Evolutionary conservation across 2,329 filamentous ascomycete species (phyloP).

Genomic region (Hypoxylon sp.): DNA sequence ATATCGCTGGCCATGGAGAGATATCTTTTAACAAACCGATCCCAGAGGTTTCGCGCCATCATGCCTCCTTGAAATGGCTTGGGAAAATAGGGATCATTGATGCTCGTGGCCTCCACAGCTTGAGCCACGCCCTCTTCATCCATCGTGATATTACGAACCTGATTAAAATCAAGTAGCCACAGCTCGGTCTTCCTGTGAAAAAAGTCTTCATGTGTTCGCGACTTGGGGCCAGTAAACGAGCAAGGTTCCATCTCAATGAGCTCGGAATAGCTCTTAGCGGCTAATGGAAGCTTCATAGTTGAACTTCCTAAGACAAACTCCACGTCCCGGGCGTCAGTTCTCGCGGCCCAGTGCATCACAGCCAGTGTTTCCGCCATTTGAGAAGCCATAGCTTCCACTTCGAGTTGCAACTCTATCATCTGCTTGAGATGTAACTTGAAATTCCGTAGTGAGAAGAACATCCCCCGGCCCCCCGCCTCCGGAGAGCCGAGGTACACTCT

Average conservation of each 20-base stretch:
- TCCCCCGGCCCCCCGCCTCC: slow-evolving; percentile 10
- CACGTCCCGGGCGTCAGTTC: slow-evolving; percentile 52
- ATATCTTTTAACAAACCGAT: slow-evolving; percentile 9
- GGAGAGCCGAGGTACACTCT: slow-evolving; percentile 26
- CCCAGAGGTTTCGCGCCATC: not conserved
- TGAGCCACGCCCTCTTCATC: slow-evolving; percentile 44
- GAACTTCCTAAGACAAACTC: slow-evolving; percentile 55
- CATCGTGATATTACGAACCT: slow-evolving; percentile 46
- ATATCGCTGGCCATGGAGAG: slow-evolving; percentile 3
- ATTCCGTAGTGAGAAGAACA: slow-evolving; percentile 52
- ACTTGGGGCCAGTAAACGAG: slow-evolving; percentile 2
- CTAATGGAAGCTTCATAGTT: not conserved
- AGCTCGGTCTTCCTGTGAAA: slow-evolving; percentile 39
- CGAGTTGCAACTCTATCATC: slow-evolving; percentile 48
- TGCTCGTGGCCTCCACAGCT: slow-evolving; percentile 26
- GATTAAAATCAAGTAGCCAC: slow-evolving; percentile 56
- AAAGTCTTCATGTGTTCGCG: slow-evolving; percentile 27
- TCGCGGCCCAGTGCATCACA: slow-evolving; percentile 54
- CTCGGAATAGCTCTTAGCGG: slow-evolving; percentile 5
- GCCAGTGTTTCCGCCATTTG: slow-evolving; percentile 52
- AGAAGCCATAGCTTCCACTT: slow-evolving; percentile 40
- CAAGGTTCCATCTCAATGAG: slow-evolving; percentile 5
- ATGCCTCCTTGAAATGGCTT: not conserved
- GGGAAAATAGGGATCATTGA: slow-evolving; percentile 9
- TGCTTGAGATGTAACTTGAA: slow-evolving; percentile 55